Evolutionary conservation across 108 stramenopile species (phyloP).

Genomic region (Skeletonema potamos): DNA sequence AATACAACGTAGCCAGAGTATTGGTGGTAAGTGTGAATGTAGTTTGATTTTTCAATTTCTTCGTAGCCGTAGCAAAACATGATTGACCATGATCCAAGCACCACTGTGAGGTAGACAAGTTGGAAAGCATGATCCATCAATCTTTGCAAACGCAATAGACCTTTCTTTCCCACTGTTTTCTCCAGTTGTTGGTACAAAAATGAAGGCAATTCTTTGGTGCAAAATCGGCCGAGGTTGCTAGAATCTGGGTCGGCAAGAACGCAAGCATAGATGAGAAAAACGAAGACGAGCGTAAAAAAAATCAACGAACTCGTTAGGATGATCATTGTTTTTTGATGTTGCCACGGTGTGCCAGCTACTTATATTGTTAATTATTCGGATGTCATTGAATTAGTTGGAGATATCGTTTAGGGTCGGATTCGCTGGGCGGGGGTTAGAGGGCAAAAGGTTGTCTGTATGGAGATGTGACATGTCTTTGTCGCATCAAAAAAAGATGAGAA

Average conservation of each 20-base stretch:
- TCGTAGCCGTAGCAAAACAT: conserved; percentile 73
- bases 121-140: conserved; percentile 31
- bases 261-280: conserved; percentile 25
- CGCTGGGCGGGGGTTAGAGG: too few species aligned
- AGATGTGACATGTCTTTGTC: too few species aligned
- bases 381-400: too few species aligned
- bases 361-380: too few species aligned
- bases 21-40: conserved; percentile 61
- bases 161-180: conserved; percentile 13
- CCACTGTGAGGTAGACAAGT: conserved; percentile 50
- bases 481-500: too few species aligned
- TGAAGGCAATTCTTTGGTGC: conserved; percentile 17
- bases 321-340: neutral
- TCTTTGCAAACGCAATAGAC: neutral
- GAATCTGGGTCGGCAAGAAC: conserved; percentile 35
- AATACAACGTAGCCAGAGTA: conserved; percentile 70
- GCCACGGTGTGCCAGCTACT: too few species aligned
- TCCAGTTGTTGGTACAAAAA: conserved; percentile 3
- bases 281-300: neutral
- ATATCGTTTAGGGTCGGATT: too few species aligned
- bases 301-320: neutral
- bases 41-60: conserved; percentile 50
- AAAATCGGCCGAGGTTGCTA: conserved; percentile 19
- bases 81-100: conserved; percentile 74
- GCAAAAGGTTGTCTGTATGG: too few species aligned